These are phyloP conservation scores for Magnolia sinica DNA, from an alignment of 164 flowering plant genomes.

Conservation along the genomic window DNA sequence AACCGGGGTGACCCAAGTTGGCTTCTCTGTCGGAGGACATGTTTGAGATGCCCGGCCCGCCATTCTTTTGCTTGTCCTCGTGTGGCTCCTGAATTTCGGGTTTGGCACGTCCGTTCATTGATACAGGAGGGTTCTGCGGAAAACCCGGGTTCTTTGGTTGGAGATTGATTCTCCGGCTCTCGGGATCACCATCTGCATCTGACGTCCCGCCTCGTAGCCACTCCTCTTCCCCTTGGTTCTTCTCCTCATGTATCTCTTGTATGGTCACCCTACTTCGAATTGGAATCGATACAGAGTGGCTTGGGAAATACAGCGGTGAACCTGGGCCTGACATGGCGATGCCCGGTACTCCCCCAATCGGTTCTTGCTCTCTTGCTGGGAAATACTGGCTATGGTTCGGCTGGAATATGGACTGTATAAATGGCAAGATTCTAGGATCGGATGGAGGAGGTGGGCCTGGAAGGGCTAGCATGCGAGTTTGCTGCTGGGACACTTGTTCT, in stretches of 20 bases:
- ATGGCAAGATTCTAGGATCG: slow-evolving; percentile 35
- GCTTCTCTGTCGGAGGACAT: slow-evolving; percentile 9
- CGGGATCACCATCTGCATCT: slow-evolving; percentile 7
- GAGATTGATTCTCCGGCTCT: slow-evolving; percentile 13
- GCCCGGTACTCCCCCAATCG: slow-evolving; percentile 21
- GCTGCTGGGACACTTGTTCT: slow-evolving; percentile 39
- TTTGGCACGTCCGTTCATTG: slow-evolving; percentile 12
- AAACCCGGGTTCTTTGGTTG: slow-evolving; percentile 12
- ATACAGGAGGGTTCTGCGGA: slow-evolving; percentile 11
- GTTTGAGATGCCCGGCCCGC: not conserved
- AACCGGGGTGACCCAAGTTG: slow-evolving; percentile 8
- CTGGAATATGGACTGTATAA: slow-evolving; percentile 33
- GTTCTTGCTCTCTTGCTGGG: slow-evolving; percentile 31
- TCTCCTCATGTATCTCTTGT: slow-evolving; percentile 54
- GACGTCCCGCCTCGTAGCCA: slow-evolving; percentile 7
- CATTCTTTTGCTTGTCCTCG: slow-evolving; percentile 24
- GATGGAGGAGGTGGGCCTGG: slow-evolving; percentile 27
- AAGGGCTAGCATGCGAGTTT: slow-evolving; percentile 28
- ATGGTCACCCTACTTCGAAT: slow-evolving; percentile 30
- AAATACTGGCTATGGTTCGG: slow-evolving; percentile 30
- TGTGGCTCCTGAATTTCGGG: slow-evolving; percentile 11
- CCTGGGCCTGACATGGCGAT: slow-evolving; percentile 25
- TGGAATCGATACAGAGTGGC: slow-evolving; percentile 15
- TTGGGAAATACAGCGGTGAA: slow-evolving; percentile 31
- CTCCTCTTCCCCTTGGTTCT: slow-evolving; percentile 16